Evolutionary conservation across 257 asterid genomes (phyloP), one percentile per base, ranked within the genome.

Genomic region (Salvia rosmarinus): DNA sequence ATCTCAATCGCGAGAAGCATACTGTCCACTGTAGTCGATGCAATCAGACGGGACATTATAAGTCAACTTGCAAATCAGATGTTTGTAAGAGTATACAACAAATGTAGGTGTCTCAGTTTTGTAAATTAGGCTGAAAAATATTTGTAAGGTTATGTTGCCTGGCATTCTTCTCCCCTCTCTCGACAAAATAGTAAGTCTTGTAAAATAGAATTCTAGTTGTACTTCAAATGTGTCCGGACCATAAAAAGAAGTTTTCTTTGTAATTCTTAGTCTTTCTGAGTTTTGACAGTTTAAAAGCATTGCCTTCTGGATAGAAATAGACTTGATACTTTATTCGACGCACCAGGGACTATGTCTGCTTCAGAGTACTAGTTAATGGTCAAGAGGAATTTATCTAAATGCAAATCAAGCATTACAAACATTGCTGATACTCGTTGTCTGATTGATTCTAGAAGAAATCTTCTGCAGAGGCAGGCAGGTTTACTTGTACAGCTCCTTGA

Each of bases 401-500:
- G 54, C 64, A 10, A 47, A 65, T 6, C 52, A 52, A 50, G 64
- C 71, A 67, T 59, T 52, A 54, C 20, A 17, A 8, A 64, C 44
- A 64, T 7, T 39, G 52, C 21, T 10, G 59, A 58, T 42, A 16
- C 6, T 1, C 52, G 42, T 4, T 19, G 43, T 52, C 61, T 40
- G 14, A 43, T 25, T 35, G 46, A 19, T 35, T 10, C 10, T 11
- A n/a, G 40, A 19, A 13, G 5, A 54, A 71, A 16, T 30, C 16
- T 23, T 43, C 25, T 6, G 28, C 6, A 6, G 40, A 25, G 30
- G 30, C 30, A 3, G 30, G 30, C 3, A n/a, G 59, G n/a, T 65
- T 70, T 52, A 92, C 91, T 90, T 83, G 90, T 90, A 90, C 82
- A 94, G 56, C 79, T 87, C 89, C 90, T 84, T 89, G 89, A 94